A percentile compares a stretch with the other conserved stretches of the same genome.
Evolutionary conservation across 192 early-diverging fungal species (phyloP).

Genomic region (Podila verticillata): DNA sequence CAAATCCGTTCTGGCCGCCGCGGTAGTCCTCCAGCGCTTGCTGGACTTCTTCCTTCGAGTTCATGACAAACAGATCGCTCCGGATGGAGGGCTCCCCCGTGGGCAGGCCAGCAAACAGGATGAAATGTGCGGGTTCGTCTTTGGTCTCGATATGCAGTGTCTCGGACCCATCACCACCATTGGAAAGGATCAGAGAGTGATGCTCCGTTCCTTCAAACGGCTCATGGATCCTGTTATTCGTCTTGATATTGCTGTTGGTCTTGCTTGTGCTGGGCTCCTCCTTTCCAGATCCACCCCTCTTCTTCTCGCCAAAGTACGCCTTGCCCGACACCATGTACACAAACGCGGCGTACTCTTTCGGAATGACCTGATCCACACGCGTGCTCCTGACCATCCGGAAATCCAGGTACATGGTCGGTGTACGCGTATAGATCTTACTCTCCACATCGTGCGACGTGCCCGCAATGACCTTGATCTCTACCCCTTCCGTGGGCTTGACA

Average conservation of each 20-base stretch:
- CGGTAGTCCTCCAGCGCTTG: conserved; percentile 69
- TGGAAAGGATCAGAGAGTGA: conserved; percentile 36
- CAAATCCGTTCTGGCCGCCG: conserved; percentile 73
- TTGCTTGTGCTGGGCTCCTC: conserved; percentile 47
- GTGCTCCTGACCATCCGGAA: conserved; percentile 69
- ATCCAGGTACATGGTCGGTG: conserved; percentile 85
- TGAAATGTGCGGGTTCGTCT: conserved; percentile 33
- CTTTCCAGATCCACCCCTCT: conserved; percentile 52
- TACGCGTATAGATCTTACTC: conserved; percentile 77
- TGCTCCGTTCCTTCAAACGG: conserved; percentile 11
- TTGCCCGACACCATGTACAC: conserved; percentile 69
- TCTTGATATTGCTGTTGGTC: conserved; percentile 17
- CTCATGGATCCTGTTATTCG: conserved; percentile 17
- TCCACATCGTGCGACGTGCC: conserved; percentile 79
- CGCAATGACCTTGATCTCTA: conserved; percentile 85
- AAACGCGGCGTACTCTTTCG: conserved; percentile 65
- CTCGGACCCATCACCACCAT: conserved; percentile 8
- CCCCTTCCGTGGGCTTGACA: conserved; percentile 59
- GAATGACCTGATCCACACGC: conserved; percentile 64
- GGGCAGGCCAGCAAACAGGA: conserved; percentile 19
- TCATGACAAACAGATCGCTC: conserved; percentile 76
- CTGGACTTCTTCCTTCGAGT: conserved; percentile 56
- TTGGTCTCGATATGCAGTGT: conserved; percentile 14
- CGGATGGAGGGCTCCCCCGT: conserved; percentile 69
- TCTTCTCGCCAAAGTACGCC: conserved; percentile 60